A percentile compares a stretch with the other conserved stretches of the same genome.
Evolutionary conservation across 306 rosid species (phyloP).

Genomic region (Vigna radiata): DNA sequence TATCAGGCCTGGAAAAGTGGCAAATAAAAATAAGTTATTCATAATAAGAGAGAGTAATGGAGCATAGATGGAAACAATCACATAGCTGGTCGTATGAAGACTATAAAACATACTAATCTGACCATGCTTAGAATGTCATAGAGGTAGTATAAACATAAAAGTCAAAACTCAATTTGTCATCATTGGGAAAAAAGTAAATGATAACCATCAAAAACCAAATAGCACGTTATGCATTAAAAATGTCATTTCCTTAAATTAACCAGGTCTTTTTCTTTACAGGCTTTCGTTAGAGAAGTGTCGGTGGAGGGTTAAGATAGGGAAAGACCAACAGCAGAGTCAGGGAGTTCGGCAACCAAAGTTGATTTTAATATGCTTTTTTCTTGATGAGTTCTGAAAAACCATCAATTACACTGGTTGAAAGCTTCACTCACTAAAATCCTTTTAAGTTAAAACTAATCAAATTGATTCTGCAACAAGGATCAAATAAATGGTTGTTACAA

Average conservation of each 20-base stretch:
- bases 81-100: background rate
- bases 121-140: conserved; percentile 7
- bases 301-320: background rate
- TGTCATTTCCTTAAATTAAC: conserved; percentile 9
- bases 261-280: conserved; percentile 9
- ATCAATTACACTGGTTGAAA: conserved; percentile 1
- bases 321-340: no score
- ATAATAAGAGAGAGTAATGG: background rate
- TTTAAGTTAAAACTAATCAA: background rate
- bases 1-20: background rate
- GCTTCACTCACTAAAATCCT: background rate
- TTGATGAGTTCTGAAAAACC: conserved; percentile 5
- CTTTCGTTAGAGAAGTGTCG: background rate
- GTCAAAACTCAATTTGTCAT: conserved; percentile 12
- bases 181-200: background rate
- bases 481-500: conserved; percentile 21
- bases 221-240: conserved; percentile 20
- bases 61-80: background rate
- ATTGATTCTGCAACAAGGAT: conserved; percentile 22
- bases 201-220: conserved; percentile 7
- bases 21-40: conserved; percentile 12
- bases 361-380: conserved; percentile 8
- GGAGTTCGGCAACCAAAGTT: background rate
- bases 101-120: conserved; percentile 13
- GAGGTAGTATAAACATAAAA: conserved; percentile 10